phyloP scores from a whole-genome alignment of 345 rosid species.

The Barbarea vulgaris region DNA sequence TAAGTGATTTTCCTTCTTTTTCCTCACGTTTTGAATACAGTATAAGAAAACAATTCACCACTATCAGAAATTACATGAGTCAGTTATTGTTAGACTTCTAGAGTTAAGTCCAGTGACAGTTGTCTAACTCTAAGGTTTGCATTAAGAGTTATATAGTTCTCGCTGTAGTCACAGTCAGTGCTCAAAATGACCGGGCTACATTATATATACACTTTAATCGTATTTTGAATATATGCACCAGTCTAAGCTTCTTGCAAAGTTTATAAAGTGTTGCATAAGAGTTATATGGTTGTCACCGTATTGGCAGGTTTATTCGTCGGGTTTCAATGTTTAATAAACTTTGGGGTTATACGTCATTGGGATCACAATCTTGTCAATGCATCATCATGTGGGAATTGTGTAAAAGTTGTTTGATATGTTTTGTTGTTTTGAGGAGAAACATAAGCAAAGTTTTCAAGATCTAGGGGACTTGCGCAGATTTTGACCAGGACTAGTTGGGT shows the following conservation, averaged over 20 bases:
- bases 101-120: background rate
- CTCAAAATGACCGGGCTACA: background rate
- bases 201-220: background rate
- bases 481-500: conserved; percentile 26
- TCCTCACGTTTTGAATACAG: background rate
- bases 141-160: background rate
- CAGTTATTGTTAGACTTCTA: background rate
- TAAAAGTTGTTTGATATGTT: conserved; percentile 12
- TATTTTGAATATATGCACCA: background rate
- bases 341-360: conserved; percentile 23
- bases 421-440: conserved; percentile 29
- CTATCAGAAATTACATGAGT: background rate
- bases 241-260: background rate
- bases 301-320: conserved; percentile 30
- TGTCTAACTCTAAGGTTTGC: conserved; percentile 3
- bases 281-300: conserved; percentile 7
- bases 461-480: background rate
- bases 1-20: conserved; percentile 9
- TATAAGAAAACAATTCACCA: conserved; percentile 10
- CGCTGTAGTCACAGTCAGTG: background rate
- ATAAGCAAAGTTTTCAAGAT: conserved; percentile 21
- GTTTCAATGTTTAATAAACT: conserved; percentile 9
- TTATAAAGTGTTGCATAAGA: conserved; percentile 4
- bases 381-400: conserved; percentile 20
- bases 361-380: conserved; percentile 31